Conservation (phyloP, 2,329 filamentous ascomycete genomes). For the Phaeosphaeria sp. region DNA sequence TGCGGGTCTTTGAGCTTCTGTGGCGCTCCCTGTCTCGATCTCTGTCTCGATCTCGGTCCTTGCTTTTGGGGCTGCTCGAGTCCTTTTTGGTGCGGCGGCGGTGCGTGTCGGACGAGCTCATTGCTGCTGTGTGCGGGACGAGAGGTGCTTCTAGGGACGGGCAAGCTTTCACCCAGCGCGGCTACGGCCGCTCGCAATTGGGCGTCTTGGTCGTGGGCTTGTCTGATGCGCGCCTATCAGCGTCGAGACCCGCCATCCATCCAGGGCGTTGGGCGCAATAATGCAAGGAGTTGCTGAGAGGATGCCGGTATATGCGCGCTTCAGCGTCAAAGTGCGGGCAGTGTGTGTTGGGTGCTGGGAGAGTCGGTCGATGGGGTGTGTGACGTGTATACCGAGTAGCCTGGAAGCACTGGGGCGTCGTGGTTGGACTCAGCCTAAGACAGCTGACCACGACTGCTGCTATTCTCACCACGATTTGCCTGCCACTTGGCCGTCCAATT, state of each 20-base stretch:
- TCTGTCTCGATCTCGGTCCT: constrained; percentile 35
- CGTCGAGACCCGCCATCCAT: constrained; percentile 36
- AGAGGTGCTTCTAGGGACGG: constrained; percentile 15
- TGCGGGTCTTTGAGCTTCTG: constrained; percentile 36
- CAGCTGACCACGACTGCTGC: neutral
- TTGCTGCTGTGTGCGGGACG: constrained; percentile 28
- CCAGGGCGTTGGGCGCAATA: constrained; percentile 17
- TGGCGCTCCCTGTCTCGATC: constrained; percentile 33
- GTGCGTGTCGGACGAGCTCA: constrained; percentile 41
- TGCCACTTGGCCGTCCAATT: neutral
- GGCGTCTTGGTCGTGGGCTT: constrained; percentile 27
- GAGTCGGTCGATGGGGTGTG: neutral
- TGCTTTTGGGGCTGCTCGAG: constrained; percentile 24
- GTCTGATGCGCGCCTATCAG: constrained; percentile 42
- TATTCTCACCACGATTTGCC: neutral
- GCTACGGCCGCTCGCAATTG: constrained; percentile 38
- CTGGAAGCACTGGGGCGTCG: neutral
- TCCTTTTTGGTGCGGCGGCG: constrained; percentile 49
- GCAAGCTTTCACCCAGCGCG: constrained; percentile 26
- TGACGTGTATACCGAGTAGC: constrained; percentile 1
- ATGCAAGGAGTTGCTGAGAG: constrained; percentile 7
- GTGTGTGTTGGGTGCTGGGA: constrained; percentile 10
- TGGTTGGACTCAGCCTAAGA: neutral
- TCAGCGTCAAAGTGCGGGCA: neutral
- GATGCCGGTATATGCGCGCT: neutral